Base-by-base conservation (phyloP, 1,284 basidiomycete species). In the Agaricales sp. region DNA sequence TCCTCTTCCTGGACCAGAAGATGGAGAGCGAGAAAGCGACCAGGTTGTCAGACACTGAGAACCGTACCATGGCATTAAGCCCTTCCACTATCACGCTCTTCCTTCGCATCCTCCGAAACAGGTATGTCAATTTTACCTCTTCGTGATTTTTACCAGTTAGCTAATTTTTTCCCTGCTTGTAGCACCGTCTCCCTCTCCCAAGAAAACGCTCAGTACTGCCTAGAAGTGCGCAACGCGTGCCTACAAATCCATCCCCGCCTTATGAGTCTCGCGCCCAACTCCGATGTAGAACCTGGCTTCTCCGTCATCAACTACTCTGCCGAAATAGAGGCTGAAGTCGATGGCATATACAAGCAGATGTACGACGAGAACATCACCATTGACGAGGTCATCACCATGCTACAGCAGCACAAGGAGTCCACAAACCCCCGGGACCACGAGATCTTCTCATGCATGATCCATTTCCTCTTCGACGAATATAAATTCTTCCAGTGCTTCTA, bases 381-480 rank as follows among this genome's bases (percentile, higher is more conserved):
- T 60, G 95, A 98, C 63, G 90, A 95, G 55, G 91, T 99, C 54
- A 87, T 98, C 53, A 68, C 77, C 18, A 82, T 95, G 63, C 79
- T 99, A 37, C 85, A 91, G 66, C 81, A 82, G 46, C 82, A 84
- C 70, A 91, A 94, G 61, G 79, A 79, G 49, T 96, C 94, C 20
- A 75, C 78, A 22, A 91, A 88, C 58, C 64, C 82, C 37, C 83
- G 86, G 54, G 93, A 98, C 58, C 92, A 94, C 63, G 92, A 99
- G 69, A 82, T 97, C 52, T 97, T 99, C 63, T 96, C 94, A 12
- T 98, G 94, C 77, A 95, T 97, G 80, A 82, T 99, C 47, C 94
- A 98, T 70, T 96, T 97, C 70, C 80, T 99, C 49, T 99, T 99
- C 67, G 96, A 99, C 79, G 96, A 99, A 72, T 97, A 97, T 80